Conservation (phyloP, 2,329 filamentous ascomycete genomes). For the Alternaria infectoria region DNA sequence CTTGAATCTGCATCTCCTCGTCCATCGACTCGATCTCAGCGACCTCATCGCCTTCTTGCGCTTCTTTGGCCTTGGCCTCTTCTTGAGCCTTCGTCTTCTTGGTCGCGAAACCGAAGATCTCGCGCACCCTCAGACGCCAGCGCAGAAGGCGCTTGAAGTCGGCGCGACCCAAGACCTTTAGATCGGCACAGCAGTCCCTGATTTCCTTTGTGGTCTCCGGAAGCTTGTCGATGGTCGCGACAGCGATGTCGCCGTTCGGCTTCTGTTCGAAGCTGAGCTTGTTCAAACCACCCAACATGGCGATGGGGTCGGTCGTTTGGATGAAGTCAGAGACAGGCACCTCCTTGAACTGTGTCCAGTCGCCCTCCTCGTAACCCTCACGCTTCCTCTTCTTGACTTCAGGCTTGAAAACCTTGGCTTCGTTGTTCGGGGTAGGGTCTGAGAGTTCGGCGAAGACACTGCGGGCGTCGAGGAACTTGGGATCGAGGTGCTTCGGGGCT, state of each 20-base stretch:
- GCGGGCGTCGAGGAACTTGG: conserved; percentile 86
- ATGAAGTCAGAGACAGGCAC: conserved; percentile 90
- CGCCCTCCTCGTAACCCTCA: conserved; percentile 96
- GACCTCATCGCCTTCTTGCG: conserved; percentile 67
- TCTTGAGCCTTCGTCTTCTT: conserved; percentile 66
- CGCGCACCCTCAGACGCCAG: conserved; percentile 88
- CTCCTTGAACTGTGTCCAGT: conserved; percentile 92
- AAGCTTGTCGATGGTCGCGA: conserved; percentile 83
- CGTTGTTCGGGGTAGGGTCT: conserved; percentile 87
- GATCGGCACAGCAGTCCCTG: conserved; percentile 66
- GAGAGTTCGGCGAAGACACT: conserved; percentile 92
- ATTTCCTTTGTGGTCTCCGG: conserved; percentile 69
- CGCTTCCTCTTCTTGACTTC: conserved; percentile 97
- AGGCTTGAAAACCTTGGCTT: conserved; percentile 97
- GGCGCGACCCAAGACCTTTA: conserved; percentile 90
- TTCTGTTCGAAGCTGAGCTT: conserved; percentile 81
- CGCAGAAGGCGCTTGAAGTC: conserved; percentile 89
- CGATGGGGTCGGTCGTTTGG: conserved; percentile 89
- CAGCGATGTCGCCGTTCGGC: conserved; percentile 78
- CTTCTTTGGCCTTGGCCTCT: conserved; percentile 52
- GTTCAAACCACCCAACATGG: conserved; percentile 86
- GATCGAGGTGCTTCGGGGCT: conserved; percentile 90
- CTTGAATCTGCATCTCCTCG: conserved; percentile 88
- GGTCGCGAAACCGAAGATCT: conserved; percentile 84
- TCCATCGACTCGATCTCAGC: conserved; percentile 89